These are phyloP conservation scores for Metschnikowia colocasiae DNA, from an alignment of 805 yeast genomes.

Conservation along the genomic window DNA sequence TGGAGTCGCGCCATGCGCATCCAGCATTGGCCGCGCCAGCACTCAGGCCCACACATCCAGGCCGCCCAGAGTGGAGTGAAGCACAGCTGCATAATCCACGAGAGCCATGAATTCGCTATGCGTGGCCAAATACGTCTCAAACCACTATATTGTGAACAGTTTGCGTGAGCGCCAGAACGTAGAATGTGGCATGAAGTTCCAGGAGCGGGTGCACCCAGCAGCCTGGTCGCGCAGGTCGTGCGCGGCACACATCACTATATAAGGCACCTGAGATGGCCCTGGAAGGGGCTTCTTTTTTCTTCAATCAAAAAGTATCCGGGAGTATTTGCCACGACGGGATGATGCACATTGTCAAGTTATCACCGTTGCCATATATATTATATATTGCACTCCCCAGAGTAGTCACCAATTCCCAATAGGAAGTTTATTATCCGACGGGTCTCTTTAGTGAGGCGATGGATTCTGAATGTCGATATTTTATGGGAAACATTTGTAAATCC, in stretches of 20 bases:
- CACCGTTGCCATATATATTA: conserved; percentile 56
- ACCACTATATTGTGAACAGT: too few relatives aligned
- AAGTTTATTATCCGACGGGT: conserved; percentile 53
- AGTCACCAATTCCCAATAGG: conserved; percentile 48
- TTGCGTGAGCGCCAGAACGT: too few relatives aligned
- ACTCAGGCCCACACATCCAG: too few relatives aligned
- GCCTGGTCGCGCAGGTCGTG: conserved; percentile 14
- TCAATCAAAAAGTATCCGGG: conserved; percentile 60
- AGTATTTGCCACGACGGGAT: conserved; percentile 67
- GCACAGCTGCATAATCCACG: too few relatives aligned
- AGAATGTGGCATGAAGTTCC: too few relatives aligned
- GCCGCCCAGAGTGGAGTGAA: too few relatives aligned
- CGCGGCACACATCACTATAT: conserved; percentile 13
- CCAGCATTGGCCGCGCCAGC: too few relatives aligned
- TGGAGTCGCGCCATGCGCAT: not conserved
- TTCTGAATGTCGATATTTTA: conserved; percentile 53
- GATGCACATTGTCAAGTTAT: conserved; percentile 57
- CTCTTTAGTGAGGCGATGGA: conserved; percentile 53
- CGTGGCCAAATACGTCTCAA: too few relatives aligned
- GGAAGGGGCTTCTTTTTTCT: conserved; percentile 23
- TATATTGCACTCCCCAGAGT: conserved; percentile 49
- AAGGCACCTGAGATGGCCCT: conserved; percentile 12
- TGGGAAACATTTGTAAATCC: conserved; percentile 2
- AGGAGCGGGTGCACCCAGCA: too few relatives aligned
- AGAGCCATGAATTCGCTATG: too few relatives aligned